Evolutionary conservation across 2,329 filamentous ascomycete genomes (phyloP).

Genomic region (Biscogniauxia mediterranea): DNA sequence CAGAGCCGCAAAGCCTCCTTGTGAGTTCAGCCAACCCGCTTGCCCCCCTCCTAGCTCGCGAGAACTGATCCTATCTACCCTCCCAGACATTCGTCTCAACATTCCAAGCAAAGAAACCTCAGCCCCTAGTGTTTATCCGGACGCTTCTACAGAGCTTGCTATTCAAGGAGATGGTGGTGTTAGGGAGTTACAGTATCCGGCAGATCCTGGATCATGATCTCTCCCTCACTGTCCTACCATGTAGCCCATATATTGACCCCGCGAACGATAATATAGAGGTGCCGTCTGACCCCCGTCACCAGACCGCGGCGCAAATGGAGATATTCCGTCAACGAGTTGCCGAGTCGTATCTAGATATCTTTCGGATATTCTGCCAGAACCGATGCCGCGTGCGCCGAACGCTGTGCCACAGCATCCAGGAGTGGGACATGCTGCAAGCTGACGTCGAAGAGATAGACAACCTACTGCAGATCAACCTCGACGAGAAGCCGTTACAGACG

Average conservation of each 20-base stretch:
- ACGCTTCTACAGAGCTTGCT: slow-evolving; percentile 75
- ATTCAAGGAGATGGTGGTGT: slow-evolving; percentile 67
- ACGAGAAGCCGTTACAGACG: slow-evolving; percentile 57
- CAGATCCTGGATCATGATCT: slow-evolving; percentile 80
- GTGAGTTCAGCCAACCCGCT: slow-evolving; percentile 44
- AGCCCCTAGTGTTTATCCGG: slow-evolving; percentile 80
- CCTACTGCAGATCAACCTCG: slow-evolving; percentile 59
- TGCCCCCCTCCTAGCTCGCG: slow-evolving; percentile 13
- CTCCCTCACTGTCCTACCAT: slow-evolving; percentile 71
- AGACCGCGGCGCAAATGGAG: slow-evolving; percentile 73
- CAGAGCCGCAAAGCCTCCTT: slow-evolving; percentile 66
- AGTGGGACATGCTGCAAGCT: slow-evolving; percentile 81
- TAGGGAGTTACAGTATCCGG: slow-evolving; percentile 67
- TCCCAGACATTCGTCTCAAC: slow-evolving; percentile 67
- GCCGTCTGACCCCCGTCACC: slow-evolving; percentile 69
- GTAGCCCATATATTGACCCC: slow-evolving; percentile 67
- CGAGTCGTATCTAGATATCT: slow-evolving; percentile 77
- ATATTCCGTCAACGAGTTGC: slow-evolving; percentile 58
- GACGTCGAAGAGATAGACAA: slow-evolving; percentile 78
- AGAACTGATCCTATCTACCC: slow-evolving; percentile 16
- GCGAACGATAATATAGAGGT: slow-evolving; percentile 75
- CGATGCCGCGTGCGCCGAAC: slow-evolving; percentile 84
- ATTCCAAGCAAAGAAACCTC: slow-evolving; percentile 76
- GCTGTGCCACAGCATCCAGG: slow-evolving; percentile 77
- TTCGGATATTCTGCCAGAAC: slow-evolving; percentile 85